A percentile compares a stretch with the other conserved stretches of the same genome.
Conservation (phyloP, 2,329 filamentous ascomycete species). For the Myriangium duriaei region DNA sequence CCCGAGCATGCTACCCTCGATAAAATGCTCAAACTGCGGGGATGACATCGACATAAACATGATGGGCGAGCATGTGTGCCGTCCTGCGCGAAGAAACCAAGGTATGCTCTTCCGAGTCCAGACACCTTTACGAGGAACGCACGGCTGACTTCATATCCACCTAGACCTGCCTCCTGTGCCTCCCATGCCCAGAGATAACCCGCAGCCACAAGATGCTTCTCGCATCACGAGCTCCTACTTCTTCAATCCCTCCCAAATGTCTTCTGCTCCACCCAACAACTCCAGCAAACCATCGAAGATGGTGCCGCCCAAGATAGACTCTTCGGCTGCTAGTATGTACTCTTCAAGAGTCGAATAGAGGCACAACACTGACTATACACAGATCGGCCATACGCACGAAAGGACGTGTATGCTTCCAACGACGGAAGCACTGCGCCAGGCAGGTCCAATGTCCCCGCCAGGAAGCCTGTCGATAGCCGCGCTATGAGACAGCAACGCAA, state of each 20-base stretch:
- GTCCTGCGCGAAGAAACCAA: constrained; percentile 1
- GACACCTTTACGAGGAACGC: too few relatives aligned
- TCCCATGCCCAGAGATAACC: background rate
- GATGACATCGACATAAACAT: constrained; percentile 66
- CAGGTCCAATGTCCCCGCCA: background rate
- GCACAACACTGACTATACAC: background rate
- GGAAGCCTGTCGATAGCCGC: background rate
- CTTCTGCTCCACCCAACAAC: constrained; percentile 26
- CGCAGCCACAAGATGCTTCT: constrained; percentile 17
- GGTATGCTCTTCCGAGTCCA: too few relatives aligned
- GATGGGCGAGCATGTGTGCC: constrained; percentile 75
- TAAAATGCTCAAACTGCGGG: constrained; percentile 78
- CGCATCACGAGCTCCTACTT: background rate
- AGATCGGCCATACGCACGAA: constrained; percentile 9
- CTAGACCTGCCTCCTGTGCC: background rate
- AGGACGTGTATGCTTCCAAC: constrained; percentile 4
- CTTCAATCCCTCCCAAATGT: background rate
- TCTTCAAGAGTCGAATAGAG: background rate
- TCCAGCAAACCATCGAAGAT: constrained; percentile 20
- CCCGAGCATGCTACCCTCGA: constrained; percentile 62
- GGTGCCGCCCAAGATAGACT: background rate
- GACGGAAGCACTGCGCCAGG: background rate
- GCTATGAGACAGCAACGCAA: constrained; percentile 1
- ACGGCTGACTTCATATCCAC: too few relatives aligned
- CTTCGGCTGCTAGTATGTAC: constrained; percentile 8